A percentile compares a stretch with the other conserved stretches of the same genome.
Conservation (phyloP, 2,329 filamentous ascomycete genomes). For the Cordyceps fumosorosea region DNA sequence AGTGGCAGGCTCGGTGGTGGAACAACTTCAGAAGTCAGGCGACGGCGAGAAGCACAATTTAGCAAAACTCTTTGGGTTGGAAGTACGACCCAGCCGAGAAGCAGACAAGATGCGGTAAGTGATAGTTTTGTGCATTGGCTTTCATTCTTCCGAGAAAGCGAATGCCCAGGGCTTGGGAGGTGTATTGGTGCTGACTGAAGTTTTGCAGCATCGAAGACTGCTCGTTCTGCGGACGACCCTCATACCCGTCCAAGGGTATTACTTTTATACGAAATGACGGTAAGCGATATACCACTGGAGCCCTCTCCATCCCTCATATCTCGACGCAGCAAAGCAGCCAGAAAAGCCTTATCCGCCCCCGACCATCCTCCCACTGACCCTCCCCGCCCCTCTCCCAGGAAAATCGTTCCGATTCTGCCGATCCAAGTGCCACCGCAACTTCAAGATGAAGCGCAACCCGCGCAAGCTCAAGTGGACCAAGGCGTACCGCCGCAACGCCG, state of each 20-base stretch:
- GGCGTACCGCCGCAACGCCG: conserved; percentile 72
- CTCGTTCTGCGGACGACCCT: conserved; percentile 42
- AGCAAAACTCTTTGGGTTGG: neutral
- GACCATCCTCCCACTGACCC: neutral
- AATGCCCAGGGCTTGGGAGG: neutral
- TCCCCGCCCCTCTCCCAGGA: conserved; percentile 19
- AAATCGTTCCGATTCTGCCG: conserved; percentile 54
- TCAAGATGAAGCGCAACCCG: conserved; percentile 98
- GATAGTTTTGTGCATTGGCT: neutral
- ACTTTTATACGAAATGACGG: conserved; percentile 45
- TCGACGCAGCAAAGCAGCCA: no score
- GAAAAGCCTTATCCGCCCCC: neutral
- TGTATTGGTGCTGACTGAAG: conserved; percentile 3
- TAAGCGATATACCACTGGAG: conserved; percentile 15
- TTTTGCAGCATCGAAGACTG: conserved; percentile 36
- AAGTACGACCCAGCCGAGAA: conserved; percentile 8
- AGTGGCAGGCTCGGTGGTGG: conserved; percentile 9
- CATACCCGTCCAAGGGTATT: conserved; percentile 51
- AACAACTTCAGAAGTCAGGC: neutral
- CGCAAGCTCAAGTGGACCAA: conserved; percentile 98
- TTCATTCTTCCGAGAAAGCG: neutral
- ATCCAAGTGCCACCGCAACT: conserved; percentile 59
- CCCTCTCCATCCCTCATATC: neutral
- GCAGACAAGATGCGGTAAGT: conserved; percentile 14
- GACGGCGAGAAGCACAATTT: neutral